phyloP scores from a whole-genome alignment of 2,329 filamentous ascomycete species.

The Pseudocercospora fijiensis region DNA sequence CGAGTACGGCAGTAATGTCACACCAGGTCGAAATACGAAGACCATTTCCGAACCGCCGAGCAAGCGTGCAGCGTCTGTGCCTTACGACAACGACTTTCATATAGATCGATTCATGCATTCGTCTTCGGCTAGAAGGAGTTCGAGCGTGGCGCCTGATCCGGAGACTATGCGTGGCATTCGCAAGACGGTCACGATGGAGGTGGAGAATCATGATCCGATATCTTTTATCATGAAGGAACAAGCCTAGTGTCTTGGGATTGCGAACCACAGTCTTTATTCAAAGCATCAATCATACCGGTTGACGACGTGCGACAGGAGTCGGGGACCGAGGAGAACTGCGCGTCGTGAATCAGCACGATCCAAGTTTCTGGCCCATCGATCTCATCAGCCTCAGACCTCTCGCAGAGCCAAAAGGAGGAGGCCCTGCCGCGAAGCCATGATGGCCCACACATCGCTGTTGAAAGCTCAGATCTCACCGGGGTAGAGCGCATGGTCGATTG shows the following conservation, averaged over 20 bases:
- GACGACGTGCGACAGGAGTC: too few species aligned
- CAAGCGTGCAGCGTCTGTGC: neutral
- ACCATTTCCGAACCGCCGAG: neutral
- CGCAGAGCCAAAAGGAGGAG: neutral
- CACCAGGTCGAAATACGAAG: neutral
- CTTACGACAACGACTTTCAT: constrained; percentile 2
- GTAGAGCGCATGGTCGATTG: neutral
- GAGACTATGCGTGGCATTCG: neutral
- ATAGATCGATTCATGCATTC: constrained; percentile 8
- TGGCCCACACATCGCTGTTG: neutral
- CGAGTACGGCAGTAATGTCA: constrained; percentile 2
- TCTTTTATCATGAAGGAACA: constrained; percentile 1
- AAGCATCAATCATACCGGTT: neutral
- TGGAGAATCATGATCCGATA: neutral
- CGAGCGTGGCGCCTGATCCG: neutral
- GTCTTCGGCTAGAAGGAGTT: neutral
- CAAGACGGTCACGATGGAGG: constrained; percentile 3
- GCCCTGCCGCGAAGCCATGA: neutral
- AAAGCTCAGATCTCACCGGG: neutral
- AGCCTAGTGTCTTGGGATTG: neutral
- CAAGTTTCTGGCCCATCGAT: neutral
- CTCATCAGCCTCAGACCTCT: neutral
- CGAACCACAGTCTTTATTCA: neutral
- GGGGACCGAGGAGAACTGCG: neutral
- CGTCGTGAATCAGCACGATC: neutral